These are phyloP conservation scores for Nemania sp. DNA, from an alignment of 2,329 filamentous ascomycete species.

Conservation along the genomic window DNA sequence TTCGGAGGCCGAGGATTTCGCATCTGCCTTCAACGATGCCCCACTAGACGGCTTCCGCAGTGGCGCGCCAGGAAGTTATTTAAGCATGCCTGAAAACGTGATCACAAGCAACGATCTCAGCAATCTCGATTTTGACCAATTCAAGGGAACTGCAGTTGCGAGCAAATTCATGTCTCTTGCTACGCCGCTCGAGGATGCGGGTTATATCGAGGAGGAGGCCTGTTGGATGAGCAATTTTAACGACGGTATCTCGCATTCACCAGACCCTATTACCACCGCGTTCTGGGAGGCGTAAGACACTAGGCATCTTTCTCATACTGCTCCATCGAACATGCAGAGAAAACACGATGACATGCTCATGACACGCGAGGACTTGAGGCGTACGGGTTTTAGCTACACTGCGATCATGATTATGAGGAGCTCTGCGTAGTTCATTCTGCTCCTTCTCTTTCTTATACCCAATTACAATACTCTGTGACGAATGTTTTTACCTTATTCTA, in stretches of 20 bases:
- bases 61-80: conserved; percentile 61
- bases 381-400: conserved; percentile 30
- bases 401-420: conserved; percentile 37
- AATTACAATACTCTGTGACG: conserved; percentile 36
- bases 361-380: conserved; percentile 34
- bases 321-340: conserved; percentile 10
- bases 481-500: conserved; percentile 39
- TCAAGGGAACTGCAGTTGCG: conserved; percentile 62
- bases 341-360: conserved; percentile 27
- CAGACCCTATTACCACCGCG: conserved; percentile 51
- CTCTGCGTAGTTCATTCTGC: conserved; percentile 27
- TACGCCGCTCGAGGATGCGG: conserved; percentile 55
- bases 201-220: conserved; percentile 60
- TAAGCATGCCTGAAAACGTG: conserved; percentile 60
- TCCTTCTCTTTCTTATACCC: conserved; percentile 37
- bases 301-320: neutral
- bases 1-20: conserved; percentile 73
- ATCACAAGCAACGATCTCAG: conserved; percentile 61
- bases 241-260: conserved; percentile 52
- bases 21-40: conserved; percentile 57
- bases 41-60: conserved; percentile 63
- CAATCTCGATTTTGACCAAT: conserved; percentile 67
- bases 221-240: conserved; percentile 58
- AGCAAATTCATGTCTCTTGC: conserved; percentile 59
- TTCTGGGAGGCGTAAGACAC: conserved; percentile 46